Base-by-base conservation (phyloP, 208 protist species). In the Wallacemonas sp. region DNA sequence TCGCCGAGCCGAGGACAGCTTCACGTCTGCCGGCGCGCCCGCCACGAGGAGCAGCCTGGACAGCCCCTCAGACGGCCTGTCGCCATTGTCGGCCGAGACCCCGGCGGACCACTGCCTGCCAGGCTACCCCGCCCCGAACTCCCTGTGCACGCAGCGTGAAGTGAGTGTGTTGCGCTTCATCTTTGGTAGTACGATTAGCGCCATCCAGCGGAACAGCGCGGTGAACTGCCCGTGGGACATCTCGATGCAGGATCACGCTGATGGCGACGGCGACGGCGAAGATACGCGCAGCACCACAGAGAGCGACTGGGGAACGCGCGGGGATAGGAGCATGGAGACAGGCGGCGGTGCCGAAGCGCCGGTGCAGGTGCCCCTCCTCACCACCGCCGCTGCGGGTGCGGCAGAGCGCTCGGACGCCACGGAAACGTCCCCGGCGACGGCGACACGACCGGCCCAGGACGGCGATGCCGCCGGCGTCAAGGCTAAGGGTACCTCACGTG, bases 161-260 rank as follows among this genome's bases (percentile, higher is more conserved):
- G 73, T 71, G 17, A 44, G 13, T 26, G 78, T 89, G 45, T 72
- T 94, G 29, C 68, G 76, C 33, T 57, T 68, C 3, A 44, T 94
- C 6, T 94, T 91, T 66, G 80, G 77, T 0, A 71, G 78, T 38
- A 83, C 84, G n/a, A 76, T 94, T 32, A 45, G 41, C 15, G 32
- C 66, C 17, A 64, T 89, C 13, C 70, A 71, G 45, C 58, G 50
- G 21, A 65, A 83, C 71, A 74, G 75, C 63, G 63, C 30, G 21
- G n/a, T 54, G 1, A 88, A 83, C 77, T 83, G 54, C 50, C 64
- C 77, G 33, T 81, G 67, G 81, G 50, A 38, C 24, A 32, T 57
- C n/a, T 13, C 50, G 9, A 9, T 57, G 10, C 48, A 29, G 17
- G 27, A 36, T 8, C 41, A 22, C 24, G n/a, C 13, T 6, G n/a